These are phyloP conservation scores for Metarhizium sp. DNA, from an alignment of 2,329 filamentous ascomycete genomes.

Conservation along the genomic window DNA sequence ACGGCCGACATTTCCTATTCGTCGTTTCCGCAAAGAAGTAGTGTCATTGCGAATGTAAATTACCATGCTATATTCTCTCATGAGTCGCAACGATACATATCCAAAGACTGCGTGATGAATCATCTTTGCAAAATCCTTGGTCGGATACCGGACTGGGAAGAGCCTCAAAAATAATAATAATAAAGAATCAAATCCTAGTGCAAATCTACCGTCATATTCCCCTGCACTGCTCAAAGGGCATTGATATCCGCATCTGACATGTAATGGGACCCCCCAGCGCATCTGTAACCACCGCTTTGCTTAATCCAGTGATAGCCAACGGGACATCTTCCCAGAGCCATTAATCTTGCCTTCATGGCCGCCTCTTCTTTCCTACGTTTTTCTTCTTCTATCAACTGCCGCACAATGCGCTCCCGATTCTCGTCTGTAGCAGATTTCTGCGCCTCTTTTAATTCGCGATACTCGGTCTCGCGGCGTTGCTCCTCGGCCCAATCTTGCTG, in stretches of 20 bases:
- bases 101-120: no score
- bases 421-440: slow-evolving; percentile 18
- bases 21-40: no score
- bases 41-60: no score
- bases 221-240: neutral
- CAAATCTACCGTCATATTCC: no score
- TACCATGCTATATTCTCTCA: no score
- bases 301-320: slow-evolving; percentile 53
- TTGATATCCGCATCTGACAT: slow-evolving; percentile 8
- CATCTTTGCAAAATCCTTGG: no score
- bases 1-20: no score
- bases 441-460: slow-evolving; percentile 22
- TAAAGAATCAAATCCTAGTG: no score
- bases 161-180: no score
- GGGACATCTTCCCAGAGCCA: slow-evolving; percentile 43
- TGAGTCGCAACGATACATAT: no score
- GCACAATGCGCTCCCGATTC: slow-evolving; percentile 25
- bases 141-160: no score
- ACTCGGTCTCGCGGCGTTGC: slow-evolving; percentile 26
- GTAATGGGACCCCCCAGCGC: slow-evolving; percentile 51
- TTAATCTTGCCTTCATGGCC: slow-evolving; percentile 36
- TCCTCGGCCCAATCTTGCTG: slow-evolving; percentile 36
- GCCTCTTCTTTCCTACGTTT: slow-evolving; percentile 27
- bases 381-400: slow-evolving; percentile 28
- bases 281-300: slow-evolving; percentile 48